Evolutionary conservation across 2,329 filamentous ascomycete genomes (phyloP).

Genomic region (Exserohilum turcica): DNA sequence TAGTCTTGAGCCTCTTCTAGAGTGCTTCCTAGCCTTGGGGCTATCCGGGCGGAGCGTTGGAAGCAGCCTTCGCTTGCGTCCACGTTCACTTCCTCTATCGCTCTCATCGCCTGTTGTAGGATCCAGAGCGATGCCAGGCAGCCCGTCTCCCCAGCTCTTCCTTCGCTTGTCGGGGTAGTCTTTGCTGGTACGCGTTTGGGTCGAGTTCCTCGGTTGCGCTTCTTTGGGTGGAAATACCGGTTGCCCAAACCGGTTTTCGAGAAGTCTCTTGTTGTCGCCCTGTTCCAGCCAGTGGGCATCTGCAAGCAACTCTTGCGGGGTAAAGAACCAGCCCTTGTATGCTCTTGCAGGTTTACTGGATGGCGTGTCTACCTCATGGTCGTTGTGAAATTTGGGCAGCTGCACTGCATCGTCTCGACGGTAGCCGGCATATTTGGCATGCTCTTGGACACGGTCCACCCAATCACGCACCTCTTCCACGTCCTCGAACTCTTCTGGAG

Average conservation of each 20-base stretch:
- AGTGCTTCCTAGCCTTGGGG: slow-evolving; percentile 37
- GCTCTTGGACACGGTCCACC: slow-evolving; percentile 70
- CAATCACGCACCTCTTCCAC: slow-evolving; percentile 72
- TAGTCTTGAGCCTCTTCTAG: slow-evolving; percentile 34
- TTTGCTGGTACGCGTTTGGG: slow-evolving; percentile 41
- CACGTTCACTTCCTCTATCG: slow-evolving; percentile 45
- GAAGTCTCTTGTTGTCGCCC: slow-evolving; percentile 75
- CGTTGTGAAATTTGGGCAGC: slow-evolving; percentile 40
- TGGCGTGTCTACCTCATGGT: slow-evolving; percentile 27
- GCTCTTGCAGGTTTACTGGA: slow-evolving; percentile 69
- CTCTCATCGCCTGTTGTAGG: slow-evolving; percentile 44
- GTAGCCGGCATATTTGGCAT: slow-evolving; percentile 47
- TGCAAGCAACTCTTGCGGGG: slow-evolving; percentile 83
- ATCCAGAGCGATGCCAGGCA: slow-evolving; percentile 34
- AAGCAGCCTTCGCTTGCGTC: slow-evolving; percentile 42
- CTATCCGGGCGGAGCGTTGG: slow-evolving; percentile 43
- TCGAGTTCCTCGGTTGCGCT: slow-evolving; percentile 31
- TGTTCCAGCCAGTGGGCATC: slow-evolving; percentile 92
- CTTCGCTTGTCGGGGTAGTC: slow-evolving; percentile 42
- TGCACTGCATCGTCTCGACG: slow-evolving; percentile 44
- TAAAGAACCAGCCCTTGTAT: slow-evolving; percentile 82
- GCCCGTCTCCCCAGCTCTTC: slow-evolving; percentile 41
- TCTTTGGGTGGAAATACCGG: slow-evolving; percentile 64
- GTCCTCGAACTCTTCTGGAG: slow-evolving; percentile 77
- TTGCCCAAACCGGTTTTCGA: slow-evolving; percentile 78